Base-by-base conservation (phyloP, 495 filamentous ascomycete species). In the Penicillium maclennaniae region DNA sequence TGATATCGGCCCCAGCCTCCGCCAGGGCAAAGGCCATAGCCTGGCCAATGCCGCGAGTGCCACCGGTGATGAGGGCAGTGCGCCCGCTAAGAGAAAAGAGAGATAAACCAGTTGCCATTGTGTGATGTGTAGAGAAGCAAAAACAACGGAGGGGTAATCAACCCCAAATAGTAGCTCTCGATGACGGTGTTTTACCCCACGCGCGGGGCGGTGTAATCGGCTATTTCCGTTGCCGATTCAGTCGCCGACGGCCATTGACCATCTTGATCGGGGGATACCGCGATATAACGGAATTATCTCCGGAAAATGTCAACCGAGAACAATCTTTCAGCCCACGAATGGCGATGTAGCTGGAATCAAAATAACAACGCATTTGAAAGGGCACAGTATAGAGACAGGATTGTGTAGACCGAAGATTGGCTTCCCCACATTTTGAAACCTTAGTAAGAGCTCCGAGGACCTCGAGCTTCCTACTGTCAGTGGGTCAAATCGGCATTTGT, bases 31-130 rank as follows among this genome's bases (percentile, higher is more conserved):
- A 65, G 39, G 88, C 87, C 72, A 95, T 92, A 10, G 88, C 80
- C 65, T 88, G 83, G 15, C 92, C 92, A 46, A 97, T 95, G 20
- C 92, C 92, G 47, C 92, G 76, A 15, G 90, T 93, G 46, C 89
- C 89, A 25, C 92, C 92, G 0, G 92, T 97, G 28, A 96, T 76
- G 43, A 96, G 69, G 31, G 92, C 92, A 8, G 87, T 95, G 63
- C 89, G 63, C 46, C 74, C 74, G 17, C 55, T 60, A 26, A 79
- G 56, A 39, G 74, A 77, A 59, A 80, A 80, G 17, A 78, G 68
- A 23, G 69, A 71, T 17, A 42, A 28, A 37, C 69, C 55, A 36
- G 58, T 65, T 45, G 56, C 34, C 61, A 75, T 68, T 47, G 47
- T 67, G 53, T 37, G 27, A 4, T 51, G 7, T 47, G 46, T 9